Conservation (phyloP, 2,329 filamentous ascomycete genomes). For the Cladosporium sp. region DNA sequence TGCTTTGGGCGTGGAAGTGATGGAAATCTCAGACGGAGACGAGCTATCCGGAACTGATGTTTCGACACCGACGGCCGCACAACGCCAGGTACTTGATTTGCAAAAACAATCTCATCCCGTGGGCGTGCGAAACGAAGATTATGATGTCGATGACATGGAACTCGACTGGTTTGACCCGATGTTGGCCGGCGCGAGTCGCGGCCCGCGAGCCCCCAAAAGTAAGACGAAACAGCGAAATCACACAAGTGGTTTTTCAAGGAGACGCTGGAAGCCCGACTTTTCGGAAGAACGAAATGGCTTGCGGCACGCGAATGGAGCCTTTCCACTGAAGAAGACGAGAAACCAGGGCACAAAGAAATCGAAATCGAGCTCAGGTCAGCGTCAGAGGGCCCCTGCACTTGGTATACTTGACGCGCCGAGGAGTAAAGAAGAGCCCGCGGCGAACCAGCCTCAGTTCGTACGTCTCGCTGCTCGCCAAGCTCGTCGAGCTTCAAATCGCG, state of each 20-base stretch:
- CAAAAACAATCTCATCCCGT: not conserved
- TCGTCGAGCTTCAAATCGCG: constrained; percentile 48
- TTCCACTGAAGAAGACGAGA: not conserved
- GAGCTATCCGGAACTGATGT: not conserved
- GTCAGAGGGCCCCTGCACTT: constrained; percentile 34
- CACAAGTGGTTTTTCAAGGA: constrained; percentile 38
- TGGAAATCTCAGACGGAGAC: constrained; percentile 11
- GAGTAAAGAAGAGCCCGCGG: constrained; percentile 37
- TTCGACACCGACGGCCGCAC: not conserved
- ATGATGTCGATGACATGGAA: constrained; percentile 39
- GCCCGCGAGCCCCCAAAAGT: constrained; percentile 22
- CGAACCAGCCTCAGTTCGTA: constrained; percentile 51
- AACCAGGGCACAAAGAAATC: not conserved
- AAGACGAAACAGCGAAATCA: constrained; percentile 39
- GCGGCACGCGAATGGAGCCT: not conserved
- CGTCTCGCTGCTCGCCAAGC: constrained; percentile 56
- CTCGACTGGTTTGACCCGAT: constrained; percentile 47
- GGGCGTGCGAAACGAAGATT: constrained; percentile 32
- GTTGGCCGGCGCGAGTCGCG: constrained; percentile 31
- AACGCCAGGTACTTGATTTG: not conserved
- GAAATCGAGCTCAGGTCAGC: not conserved
- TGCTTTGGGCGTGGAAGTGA: not conserved
- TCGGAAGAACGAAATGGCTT: constrained; percentile 26
- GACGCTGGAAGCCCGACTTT: constrained; percentile 19
- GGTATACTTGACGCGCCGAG: constrained; percentile 53